phyloP scores from a whole-genome alignment of 192 early-diverging fungal species.

The Jimgerdemannia lactiflua region DNA sequence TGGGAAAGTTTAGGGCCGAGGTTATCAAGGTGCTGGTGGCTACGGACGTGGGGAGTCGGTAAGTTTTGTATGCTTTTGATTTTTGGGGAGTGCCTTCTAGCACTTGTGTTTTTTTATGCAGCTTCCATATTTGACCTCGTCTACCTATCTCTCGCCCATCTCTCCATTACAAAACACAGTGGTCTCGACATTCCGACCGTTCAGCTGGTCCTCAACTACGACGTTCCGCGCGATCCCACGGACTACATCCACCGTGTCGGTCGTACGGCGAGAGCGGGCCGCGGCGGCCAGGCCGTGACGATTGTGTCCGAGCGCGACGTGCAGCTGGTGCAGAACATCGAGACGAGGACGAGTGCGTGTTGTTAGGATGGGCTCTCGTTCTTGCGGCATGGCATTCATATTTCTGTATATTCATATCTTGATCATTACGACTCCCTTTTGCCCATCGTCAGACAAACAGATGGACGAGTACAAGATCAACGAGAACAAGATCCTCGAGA shows the following conservation, averaged over 20 bases:
- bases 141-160: neutral
- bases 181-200: slow-evolving; percentile 98
- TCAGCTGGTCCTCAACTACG: slow-evolving; percentile 90
- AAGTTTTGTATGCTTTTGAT: slow-evolving; percentile 12
- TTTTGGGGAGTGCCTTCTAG: neutral
- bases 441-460: slow-evolving; percentile 57
- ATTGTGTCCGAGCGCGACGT: slow-evolving; percentile 87
- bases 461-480: slow-evolving; percentile 72
- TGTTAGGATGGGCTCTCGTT: neutral
- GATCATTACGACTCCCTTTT: neutral
- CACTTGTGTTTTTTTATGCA: neutral
- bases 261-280: slow-evolving; percentile 95
- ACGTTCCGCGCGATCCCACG: slow-evolving; percentile 91
- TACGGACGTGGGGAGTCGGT: slow-evolving; percentile 96
- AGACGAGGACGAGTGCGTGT: slow-evolving; percentile 68
- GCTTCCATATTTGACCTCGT: neutral
- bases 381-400: neutral
- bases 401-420: neutral
- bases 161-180: slow-evolving; percentile 34
- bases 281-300: slow-evolving; percentile 86
- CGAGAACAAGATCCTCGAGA: slow-evolving; percentile 83
- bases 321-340: slow-evolving; percentile 86
- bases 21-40: slow-evolving; percentile 88
- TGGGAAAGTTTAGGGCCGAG: slow-evolving; percentile 90
- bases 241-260: slow-evolving; percentile 99